Evolutionary conservation across 2,329 filamentous ascomycete genomes (phyloP).

Genomic region (Monilinia polystroma): DNA sequence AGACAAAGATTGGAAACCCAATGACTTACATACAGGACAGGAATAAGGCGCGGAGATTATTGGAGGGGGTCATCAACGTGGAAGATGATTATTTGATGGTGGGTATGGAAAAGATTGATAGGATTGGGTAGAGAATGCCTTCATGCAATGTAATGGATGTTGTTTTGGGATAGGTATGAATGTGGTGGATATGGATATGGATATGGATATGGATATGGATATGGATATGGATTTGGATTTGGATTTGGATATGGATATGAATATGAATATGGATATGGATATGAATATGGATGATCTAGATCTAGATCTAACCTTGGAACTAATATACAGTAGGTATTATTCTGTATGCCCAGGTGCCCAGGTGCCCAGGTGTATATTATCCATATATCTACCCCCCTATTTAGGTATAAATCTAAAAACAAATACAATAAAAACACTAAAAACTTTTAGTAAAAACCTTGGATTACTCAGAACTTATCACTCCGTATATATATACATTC

Average conservation of each 20-base stretch:
- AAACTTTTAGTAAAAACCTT: too few relatives aligned
- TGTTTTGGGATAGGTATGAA: not conserved
- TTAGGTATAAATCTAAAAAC: too few relatives aligned
- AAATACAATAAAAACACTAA: too few relatives aligned
- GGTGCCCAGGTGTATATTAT: too few relatives aligned
- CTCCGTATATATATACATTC: too few relatives aligned
- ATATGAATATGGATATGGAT: not conserved
- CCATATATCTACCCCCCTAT: too few relatives aligned
- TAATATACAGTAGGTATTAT: too few relatives aligned
- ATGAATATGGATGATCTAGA: not conserved
- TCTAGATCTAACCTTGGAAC: too few relatives aligned
- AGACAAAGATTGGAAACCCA: not conserved
- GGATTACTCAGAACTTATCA: too few relatives aligned
- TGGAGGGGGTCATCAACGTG: not conserved
- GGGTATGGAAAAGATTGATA: not conserved
- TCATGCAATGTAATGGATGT: not conserved
- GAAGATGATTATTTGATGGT: not conserved
- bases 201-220: not conserved
- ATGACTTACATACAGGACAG: not conserved
- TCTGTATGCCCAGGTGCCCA: too few relatives aligned
- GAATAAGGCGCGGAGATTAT: not conserved
- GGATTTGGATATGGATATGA: not conserved
- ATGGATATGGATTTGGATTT: not conserved
- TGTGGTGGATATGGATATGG: not conserved
- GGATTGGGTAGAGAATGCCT: not conserved